These are phyloP conservation scores for Lagenaria siceraria DNA, from an alignment of 306 rosid genomes.

Conservation along the genomic window DNA sequence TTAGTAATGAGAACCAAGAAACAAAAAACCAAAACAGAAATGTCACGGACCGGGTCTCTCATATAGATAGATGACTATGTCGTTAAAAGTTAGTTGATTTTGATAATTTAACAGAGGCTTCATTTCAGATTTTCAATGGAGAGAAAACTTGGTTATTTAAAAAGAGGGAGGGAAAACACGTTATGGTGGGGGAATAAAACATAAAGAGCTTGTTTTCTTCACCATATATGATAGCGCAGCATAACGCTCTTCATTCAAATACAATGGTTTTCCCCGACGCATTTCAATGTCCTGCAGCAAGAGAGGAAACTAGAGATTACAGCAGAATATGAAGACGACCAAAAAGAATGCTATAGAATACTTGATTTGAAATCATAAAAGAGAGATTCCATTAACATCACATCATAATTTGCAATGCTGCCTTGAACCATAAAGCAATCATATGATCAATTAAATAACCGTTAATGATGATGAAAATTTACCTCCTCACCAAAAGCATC, in stretches of 20 bases:
- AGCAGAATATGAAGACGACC: not conserved
- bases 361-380: not conserved
- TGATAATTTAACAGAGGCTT: not conserved
- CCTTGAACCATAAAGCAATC: not conserved
- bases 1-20: not conserved
- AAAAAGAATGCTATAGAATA: not conserved
- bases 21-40: not conserved
- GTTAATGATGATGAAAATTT: slow-evolving; percentile 10
- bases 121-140: not conserved
- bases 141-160: not conserved
- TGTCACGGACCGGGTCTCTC: not conserved
- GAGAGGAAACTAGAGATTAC: not conserved
- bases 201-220: not conserved
- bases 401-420: not conserved
- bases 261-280: slow-evolving; percentile 82
- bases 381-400: not conserved
- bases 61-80: not conserved
- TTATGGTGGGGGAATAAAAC: not conserved
- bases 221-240: slow-evolving; percentile 89
- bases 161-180: not conserved
- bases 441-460: not conserved
- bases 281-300: slow-evolving; percentile 62
- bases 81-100: not conserved
- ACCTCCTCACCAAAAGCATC: slow-evolving; percentile 98
- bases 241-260: slow-evolving; percentile 82